A percentile compares a stretch with the other conserved stretches of the same genome.
Evolutionary conservation across 2,329 filamentous ascomycete species (phyloP).

Genomic region (Nemania sp.): DNA sequence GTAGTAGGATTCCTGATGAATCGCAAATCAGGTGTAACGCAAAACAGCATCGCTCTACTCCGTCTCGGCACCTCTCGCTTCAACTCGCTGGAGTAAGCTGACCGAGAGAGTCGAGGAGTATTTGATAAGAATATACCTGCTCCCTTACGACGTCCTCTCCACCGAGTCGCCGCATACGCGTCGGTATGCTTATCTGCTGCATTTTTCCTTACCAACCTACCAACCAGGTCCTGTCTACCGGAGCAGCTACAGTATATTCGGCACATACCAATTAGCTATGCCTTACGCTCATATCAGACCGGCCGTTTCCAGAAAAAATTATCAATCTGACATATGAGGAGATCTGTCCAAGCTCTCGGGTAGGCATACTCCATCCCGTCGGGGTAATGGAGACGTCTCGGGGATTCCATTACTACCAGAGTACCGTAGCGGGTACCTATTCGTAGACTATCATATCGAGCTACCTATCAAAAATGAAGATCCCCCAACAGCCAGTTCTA

Average conservation of each 20-base stretch:
- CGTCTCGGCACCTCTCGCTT: constrained; percentile 3
- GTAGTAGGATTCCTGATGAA: background rate
- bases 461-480: background rate
- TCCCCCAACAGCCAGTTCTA: background rate
- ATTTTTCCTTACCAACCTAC: background rate
- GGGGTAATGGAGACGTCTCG: no score
- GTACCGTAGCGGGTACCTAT: no score
- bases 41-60: constrained; percentile 5
- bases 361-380: no score
- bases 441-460: background rate
- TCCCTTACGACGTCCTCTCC: constrained; percentile 5
- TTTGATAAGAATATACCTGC: constrained; percentile 21
- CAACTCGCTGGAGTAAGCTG: constrained; percentile 26
- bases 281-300: background rate
- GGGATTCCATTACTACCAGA: no score
- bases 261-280: background rate
- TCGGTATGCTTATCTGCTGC: constrained; percentile 6
- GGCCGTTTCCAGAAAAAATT: background rate
- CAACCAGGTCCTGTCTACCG: background rate
- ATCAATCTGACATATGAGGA: no score
- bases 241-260: background rate
- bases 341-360: no score
- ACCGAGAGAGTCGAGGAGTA: constrained; percentile 18
- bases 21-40: background rate
- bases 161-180: constrained; percentile 10